A percentile compares a stretch with the other conserved stretches of the same genome.
Conservation (phyloP, 2,329 filamentous ascomycete species). For the Epichloe festucae region DNA sequence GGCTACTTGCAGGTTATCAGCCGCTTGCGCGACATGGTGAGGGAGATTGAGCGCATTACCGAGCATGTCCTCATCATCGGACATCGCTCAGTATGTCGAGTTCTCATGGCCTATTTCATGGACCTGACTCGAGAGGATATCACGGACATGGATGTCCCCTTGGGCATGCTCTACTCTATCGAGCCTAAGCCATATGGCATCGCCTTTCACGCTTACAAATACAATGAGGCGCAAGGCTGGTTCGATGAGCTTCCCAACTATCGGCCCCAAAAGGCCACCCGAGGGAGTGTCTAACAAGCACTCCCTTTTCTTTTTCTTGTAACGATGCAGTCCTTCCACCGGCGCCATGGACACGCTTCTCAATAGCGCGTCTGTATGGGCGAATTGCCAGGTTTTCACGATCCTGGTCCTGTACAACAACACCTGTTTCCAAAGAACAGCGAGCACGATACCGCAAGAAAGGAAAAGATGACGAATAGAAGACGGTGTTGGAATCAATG, state of each 20-base stretch:
- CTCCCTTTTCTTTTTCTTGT: neutral
- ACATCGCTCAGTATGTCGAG: slow-evolving; percentile 82
- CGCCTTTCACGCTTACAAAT: slow-evolving; percentile 90
- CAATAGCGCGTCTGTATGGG: neutral
- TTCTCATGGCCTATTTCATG: slow-evolving; percentile 93
- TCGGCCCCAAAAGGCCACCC: slow-evolving; percentile 46
- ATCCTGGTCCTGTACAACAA: slow-evolving; percentile 4
- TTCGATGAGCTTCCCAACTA: slow-evolving; percentile 84
- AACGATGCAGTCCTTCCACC: neutral
- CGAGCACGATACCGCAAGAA: neutral
- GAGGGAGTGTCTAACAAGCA: slow-evolving; percentile 10
- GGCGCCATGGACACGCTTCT: neutral
- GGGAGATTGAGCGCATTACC: slow-evolving; percentile 96
- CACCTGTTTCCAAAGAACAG: neutral
- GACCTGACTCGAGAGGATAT: slow-evolving; percentile 84
- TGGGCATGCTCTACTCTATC: slow-evolving; percentile 88
- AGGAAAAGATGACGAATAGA: neutral
- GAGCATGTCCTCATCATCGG: slow-evolving; percentile 89
- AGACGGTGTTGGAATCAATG: neutral
- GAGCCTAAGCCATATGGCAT: slow-evolving; percentile 97
- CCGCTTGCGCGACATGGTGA: slow-evolving; percentile 84
- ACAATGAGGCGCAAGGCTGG: slow-evolving; percentile 63
- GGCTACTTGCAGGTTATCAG: slow-evolving; percentile 96
- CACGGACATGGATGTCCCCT: slow-evolving; percentile 82
- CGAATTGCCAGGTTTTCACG: neutral